Conservation (phyloP, 2,329 filamentous ascomycete genomes). For the Parastagonospora nodorum region DNA sequence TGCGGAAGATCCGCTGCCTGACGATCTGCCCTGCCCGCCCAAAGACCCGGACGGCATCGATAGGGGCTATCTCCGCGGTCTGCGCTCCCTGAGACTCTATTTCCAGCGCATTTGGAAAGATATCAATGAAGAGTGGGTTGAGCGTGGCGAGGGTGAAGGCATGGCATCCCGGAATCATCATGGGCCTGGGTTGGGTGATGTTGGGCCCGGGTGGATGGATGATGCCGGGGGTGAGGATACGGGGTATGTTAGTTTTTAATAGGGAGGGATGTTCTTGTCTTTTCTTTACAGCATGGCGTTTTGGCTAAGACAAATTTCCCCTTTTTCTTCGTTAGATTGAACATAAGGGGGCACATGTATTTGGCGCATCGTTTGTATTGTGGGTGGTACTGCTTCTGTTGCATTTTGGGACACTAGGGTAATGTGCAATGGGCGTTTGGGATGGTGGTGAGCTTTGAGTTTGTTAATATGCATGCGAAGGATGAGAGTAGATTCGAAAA, state of each 20-base stretch:
- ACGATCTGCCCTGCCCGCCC: conserved; percentile 74
- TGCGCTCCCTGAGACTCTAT: conserved; percentile 79
- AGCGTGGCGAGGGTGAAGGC: conserved; percentile 50
- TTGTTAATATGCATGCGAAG: no score
- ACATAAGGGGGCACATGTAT: no score
- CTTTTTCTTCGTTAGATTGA: no score
- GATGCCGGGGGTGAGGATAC: conserved; percentile 39
- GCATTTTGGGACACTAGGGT: no score
- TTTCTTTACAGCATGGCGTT: no score
- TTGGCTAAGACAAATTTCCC: no score
- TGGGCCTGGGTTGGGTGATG: conserved; percentile 40
- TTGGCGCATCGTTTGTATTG: no score
- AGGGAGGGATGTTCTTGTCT: no score
- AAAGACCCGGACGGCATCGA: conserved; percentile 81
- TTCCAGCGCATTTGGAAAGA: conserved; percentile 88
- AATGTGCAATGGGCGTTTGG: no score
- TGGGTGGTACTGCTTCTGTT: no score
- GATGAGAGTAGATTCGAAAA: no score
- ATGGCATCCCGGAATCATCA: conserved; percentile 39
- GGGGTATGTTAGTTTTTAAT: conserved; percentile 46
- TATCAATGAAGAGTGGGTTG: conserved; percentile 57
- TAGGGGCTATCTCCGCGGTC: conserved; percentile 83
- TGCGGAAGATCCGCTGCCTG: conserved; percentile 70
- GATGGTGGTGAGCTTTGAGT: no score
- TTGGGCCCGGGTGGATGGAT: conserved; percentile 43